Percentiles rank a stretch among this genome's conserved stretches.
phyloP scores from a whole-genome alignment of 352 stramenopile genomes.

The Globisporangium megalacanthum region DNA sequence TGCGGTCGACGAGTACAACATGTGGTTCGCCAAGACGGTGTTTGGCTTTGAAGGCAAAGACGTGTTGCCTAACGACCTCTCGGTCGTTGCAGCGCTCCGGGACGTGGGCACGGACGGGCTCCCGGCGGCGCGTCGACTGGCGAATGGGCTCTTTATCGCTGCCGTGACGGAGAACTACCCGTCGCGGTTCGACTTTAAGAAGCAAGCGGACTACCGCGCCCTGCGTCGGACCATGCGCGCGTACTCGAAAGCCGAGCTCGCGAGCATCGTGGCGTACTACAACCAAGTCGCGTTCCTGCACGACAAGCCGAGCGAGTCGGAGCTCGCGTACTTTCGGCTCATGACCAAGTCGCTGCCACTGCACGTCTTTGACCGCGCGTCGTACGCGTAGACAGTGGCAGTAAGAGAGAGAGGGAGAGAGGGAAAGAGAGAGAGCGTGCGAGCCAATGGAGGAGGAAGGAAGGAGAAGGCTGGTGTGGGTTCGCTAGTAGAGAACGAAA shows the following conservation, averaged over 20 bases:
- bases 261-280: constrained; percentile 77
- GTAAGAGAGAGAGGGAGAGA: not conserved
- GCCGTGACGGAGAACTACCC: constrained; percentile 84
- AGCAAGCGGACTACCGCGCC: constrained; percentile 76
- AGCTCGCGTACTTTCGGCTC: constrained; percentile 79
- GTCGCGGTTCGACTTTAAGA: constrained; percentile 68
- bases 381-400: constrained; percentile 54
- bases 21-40: constrained; percentile 80
- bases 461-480: not conserved
- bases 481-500: no score
- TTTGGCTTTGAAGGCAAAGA: constrained; percentile 83
- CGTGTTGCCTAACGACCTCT: constrained; percentile 70
- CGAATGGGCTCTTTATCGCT: constrained; percentile 78
- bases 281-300: constrained; percentile 46
- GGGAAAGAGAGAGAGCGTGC: not conserved
- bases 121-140: constrained; percentile 49
- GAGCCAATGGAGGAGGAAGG: not conserved
- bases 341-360: constrained; percentile 83
- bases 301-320: constrained; percentile 62
- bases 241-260: constrained; percentile 75
- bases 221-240: constrained; percentile 71
- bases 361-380: constrained; percentile 77
- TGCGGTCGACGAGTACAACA: constrained; percentile 88
- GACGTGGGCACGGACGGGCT: constrained; percentile 66
- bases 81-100: constrained; percentile 70